phyloP scores from a whole-genome alignment of 345 rosid genomes.

The Viola odorata region DNA sequence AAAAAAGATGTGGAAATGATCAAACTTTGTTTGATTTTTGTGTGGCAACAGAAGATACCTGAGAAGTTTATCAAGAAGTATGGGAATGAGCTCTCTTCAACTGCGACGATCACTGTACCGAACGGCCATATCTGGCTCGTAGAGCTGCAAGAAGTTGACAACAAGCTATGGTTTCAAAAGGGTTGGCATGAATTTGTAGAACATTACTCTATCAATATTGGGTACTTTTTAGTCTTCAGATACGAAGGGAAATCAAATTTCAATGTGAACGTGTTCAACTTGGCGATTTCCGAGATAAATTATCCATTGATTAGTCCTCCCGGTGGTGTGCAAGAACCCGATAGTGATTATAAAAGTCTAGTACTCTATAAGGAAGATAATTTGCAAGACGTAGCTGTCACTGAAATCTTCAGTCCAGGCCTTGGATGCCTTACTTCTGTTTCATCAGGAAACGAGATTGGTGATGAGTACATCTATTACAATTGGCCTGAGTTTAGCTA shows the following conservation, averaged over 20 bases:
- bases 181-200: slow-evolving; percentile 35
- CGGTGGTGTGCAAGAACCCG: slow-evolving; percentile 12
- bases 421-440: not conserved
- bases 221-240: slow-evolving; percentile 31
- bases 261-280: slow-evolving; percentile 25
- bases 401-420: slow-evolving; percentile 3
- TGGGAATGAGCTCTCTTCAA: slow-evolving; percentile 31
- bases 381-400: not conserved
- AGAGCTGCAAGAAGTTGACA: slow-evolving; percentile 19
- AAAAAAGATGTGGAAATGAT: not conserved
- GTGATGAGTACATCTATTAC: slow-evolving; percentile 2
- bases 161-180: slow-evolving; percentile 26
- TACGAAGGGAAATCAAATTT: slow-evolving; percentile 36
- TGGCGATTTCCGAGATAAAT: slow-evolving; percentile 31
- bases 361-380: slow-evolving; percentile 9
- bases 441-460: not conserved
- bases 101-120: slow-evolving; percentile 24
- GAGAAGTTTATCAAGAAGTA: slow-evolving; percentile 28
- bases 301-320: slow-evolving; percentile 19
- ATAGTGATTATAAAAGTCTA: slow-evolving; percentile 9
- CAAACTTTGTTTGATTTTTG: slow-evolving; percentile 5
- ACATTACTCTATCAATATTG: slow-evolving; percentile 24
- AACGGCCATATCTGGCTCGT: slow-evolving; percentile 29
- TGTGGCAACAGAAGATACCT: slow-evolving; percentile 30
- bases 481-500: slow-evolving; percentile 1